Base-by-base conservation (phyloP, 148 eudicot species). In the Chenopodium album region DNA sequence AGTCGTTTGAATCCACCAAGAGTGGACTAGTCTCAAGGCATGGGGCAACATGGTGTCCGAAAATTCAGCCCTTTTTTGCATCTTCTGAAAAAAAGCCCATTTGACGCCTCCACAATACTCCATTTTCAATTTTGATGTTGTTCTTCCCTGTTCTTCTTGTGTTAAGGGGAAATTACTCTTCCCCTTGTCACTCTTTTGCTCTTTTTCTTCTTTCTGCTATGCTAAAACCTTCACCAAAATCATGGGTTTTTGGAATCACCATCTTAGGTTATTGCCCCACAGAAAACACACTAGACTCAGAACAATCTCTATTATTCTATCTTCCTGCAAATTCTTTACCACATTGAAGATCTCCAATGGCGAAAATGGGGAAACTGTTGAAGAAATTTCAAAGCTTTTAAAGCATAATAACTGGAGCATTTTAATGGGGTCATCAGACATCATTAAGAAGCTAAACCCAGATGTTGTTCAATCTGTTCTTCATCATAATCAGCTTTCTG, bases 401-500 rank as follows among this genome's bases (percentile, higher is more conserved):
- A 86, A 83, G 50, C 87, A 88, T 66, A 63, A 37, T n/a, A 90
- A 86, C 80, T 93, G 97, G 97, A 65, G 84, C 76, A 56, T 74
- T 50, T 86, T 89, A 72, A 72, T 93, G 70, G 89, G 89, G 22
- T 88, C 91, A 17, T 92, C 97, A 16, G 44, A 80, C 22, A 28
- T 91, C 4, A 76, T 79, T 10, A 76, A 75, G 23, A 88, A 84
- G 79, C 89, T 94, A 76, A 91, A 84, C 89, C 90, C 97, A n/a
- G 91, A 94, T 83, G 85, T 94, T 77, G 81, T 94, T 47, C 86
- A 83, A 84, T 89, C 94, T 46, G 90, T 94, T 76, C 92, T 94
- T 73, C 85, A 76, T 54, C 83, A 85, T 29, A 87, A 84, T 76
- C 83, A 78, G 72, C 56, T 28, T 11, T 81, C 56, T 66, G 88